These are phyloP conservation scores for Hericium rajendrae DNA, from an alignment of 768 basidiomycete genomes.

Conservation along the genomic window DNA sequence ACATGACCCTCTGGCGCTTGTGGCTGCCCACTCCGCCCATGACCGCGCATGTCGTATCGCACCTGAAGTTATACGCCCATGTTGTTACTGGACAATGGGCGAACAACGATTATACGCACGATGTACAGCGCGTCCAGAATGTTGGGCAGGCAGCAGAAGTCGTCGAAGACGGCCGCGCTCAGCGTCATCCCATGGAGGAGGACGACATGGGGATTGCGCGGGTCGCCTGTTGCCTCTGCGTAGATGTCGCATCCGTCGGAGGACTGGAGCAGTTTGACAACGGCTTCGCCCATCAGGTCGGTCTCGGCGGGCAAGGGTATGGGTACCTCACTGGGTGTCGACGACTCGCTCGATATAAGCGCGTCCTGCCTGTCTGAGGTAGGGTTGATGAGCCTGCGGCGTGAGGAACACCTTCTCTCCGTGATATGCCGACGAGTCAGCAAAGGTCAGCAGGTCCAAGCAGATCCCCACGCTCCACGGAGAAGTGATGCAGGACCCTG, in stretches of 20 bases:
- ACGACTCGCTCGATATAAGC: too few relatives aligned
- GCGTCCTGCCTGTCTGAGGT: too few relatives aligned
- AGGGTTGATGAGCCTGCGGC: too few relatives aligned
- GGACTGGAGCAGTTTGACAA: background rate
- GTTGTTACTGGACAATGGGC: background rate
- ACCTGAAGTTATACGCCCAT: background rate
- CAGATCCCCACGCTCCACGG: too few relatives aligned
- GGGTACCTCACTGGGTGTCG: too few relatives aligned
- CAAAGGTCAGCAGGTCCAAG: too few relatives aligned
- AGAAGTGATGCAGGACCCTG: too few relatives aligned
- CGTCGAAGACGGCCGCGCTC: background rate
- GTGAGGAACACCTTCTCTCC: too few relatives aligned
- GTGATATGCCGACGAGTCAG: too few relatives aligned
- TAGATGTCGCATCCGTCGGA: conserved; percentile 5
- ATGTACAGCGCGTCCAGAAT: background rate
- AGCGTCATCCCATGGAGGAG: conserved; percentile 6
- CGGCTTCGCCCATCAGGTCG: background rate
- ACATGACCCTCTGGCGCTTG: background rate
- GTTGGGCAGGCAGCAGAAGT: background rate
- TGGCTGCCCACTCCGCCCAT: background rate
- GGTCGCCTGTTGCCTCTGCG: conserved; percentile 8
- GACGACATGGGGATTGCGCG: conserved; percentile 4
- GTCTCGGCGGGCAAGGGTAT: too few relatives aligned
- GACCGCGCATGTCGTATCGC: background rate
- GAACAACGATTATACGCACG: background rate